Evolutionary conservation across 257 asterid species (phyloP).

Genomic region (Rhazya stricta): DNA sequence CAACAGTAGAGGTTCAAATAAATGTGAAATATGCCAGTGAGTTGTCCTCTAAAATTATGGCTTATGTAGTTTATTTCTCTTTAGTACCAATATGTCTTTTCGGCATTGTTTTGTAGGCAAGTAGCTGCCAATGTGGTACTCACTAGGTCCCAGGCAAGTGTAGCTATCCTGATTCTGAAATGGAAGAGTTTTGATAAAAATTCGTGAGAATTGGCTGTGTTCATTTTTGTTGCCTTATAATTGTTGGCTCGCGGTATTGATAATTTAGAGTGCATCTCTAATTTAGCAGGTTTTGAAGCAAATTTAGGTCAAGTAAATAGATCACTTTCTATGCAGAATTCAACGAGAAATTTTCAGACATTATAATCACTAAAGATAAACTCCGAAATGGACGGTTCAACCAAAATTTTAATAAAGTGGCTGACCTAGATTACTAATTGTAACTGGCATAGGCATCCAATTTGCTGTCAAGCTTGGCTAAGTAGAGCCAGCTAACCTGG

Average conservation of each 20-base stretch:
- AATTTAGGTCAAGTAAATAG: background rate
- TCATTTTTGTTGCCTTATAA: background rate
- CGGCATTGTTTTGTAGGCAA: conserved; percentile 47
- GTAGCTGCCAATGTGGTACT: conserved; percentile 52
- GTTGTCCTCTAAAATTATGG: conserved; percentile 16
- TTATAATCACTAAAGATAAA: background rate
- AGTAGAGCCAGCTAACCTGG: background rate
- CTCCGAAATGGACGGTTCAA: too few species aligned
- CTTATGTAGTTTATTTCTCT: conserved; percentile 14
- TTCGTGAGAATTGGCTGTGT: background rate
- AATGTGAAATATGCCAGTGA: conserved; percentile 81
- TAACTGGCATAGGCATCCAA: background rate
- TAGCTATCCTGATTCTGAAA: conserved; percentile 15
- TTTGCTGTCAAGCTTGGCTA: background rate
- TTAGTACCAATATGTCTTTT: conserved; percentile 20
- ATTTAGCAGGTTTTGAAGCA: background rate
- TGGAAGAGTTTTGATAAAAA: background rate
- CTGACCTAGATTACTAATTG: background rate
- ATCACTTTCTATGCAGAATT: background rate
- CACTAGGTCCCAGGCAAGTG: conserved; percentile 57
- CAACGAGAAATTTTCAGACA: background rate
- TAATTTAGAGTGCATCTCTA: background rate
- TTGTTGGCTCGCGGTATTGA: background rate
- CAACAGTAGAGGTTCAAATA: conserved; percentile 66
- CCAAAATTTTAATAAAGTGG: background rate